Conservation (phyloP, 2,329 filamentous ascomycete genomes). For the Scleromitrula shiraiana region DNA sequence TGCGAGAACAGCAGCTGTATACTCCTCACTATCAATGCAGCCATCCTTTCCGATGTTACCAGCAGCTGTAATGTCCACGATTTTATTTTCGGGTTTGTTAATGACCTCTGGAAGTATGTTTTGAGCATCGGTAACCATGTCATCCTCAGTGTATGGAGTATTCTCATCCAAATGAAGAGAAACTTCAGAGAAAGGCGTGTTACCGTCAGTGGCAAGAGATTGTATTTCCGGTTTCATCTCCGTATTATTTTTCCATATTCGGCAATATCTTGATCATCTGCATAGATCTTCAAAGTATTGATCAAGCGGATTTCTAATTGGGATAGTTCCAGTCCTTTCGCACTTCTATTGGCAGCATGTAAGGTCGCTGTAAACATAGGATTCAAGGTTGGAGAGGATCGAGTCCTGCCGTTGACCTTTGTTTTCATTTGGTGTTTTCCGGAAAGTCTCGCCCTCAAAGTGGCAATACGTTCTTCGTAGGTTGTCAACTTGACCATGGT, state of each 20-base stretch:
- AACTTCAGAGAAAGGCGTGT: not conserved
- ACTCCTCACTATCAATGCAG: not conserved
- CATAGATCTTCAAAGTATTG: not conserved
- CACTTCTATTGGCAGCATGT: not conserved
- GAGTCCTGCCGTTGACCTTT: not conserved
- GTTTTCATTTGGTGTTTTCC: not conserved
- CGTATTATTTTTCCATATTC: not conserved
- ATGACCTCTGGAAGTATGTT: not conserved
- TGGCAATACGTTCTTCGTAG: not conserved
- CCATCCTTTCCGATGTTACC: not conserved
- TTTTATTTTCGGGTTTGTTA: not conserved
- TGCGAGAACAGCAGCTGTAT: not conserved
- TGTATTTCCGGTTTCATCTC: not conserved
- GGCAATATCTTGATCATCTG: not conserved
- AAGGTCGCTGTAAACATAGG: not conserved
- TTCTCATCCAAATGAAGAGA: not conserved
- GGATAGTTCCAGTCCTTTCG: not conserved
- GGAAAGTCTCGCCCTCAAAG: not conserved
- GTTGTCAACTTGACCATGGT: not conserved
- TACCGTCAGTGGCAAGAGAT: too few species aligned
- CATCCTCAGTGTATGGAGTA: not conserved
- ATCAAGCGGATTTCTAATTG: not conserved
- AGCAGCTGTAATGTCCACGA: not conserved
- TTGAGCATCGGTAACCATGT: not conserved
- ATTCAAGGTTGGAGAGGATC: not conserved